A percentile compares a stretch with the other conserved stretches of the same genome.
phyloP scores from a whole-genome alignment of 164 flowering plant species.

The Macadamia integrifolia region DNA sequence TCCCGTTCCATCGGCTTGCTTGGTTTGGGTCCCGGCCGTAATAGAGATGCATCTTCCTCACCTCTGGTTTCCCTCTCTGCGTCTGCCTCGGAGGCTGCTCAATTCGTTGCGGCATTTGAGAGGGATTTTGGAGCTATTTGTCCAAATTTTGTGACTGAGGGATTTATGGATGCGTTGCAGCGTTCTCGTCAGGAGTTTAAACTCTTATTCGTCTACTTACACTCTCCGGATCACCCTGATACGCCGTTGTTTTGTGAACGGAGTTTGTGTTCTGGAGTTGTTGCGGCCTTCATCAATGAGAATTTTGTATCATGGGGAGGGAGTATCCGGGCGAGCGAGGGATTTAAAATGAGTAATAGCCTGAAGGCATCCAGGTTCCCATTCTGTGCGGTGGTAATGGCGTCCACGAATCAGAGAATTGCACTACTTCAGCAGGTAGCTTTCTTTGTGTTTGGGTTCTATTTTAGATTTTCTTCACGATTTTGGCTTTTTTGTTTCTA shows the following conservation, averaged over 20 bases:
- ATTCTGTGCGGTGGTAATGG: slow-evolving; percentile 90
- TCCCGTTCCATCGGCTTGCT: slow-evolving; percentile 60
- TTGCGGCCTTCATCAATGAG: slow-evolving; percentile 76
- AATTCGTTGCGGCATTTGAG: slow-evolving; percentile 67
- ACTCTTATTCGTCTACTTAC: slow-evolving; percentile 86
- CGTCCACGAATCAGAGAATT: slow-evolving; percentile 83
- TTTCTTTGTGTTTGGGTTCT: neutral
- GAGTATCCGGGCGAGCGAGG: slow-evolving; percentile 84
- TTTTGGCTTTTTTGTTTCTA: too few species aligned
- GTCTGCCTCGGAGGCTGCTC: slow-evolving; percentile 59
- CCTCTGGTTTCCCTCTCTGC: slow-evolving; percentile 48
- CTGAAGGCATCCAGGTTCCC: slow-evolving; percentile 92
- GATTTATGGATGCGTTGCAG: slow-evolving; percentile 92
- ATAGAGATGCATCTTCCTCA: slow-evolving; percentile 29
- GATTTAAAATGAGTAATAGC: slow-evolving; percentile 98
- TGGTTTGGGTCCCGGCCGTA: slow-evolving; percentile 40
- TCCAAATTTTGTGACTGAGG: slow-evolving; percentile 69
- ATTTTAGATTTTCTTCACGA: neutral
- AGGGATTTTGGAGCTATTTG: slow-evolving; percentile 56
- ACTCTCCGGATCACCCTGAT: slow-evolving; percentile 95
- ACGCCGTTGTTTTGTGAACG: slow-evolving; percentile 66
- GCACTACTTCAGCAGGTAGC: slow-evolving; percentile 91
- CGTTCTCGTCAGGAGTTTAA: slow-evolving; percentile 62
- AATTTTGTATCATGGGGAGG: slow-evolving; percentile 97
- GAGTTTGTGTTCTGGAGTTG: slow-evolving; percentile 58